Percentiles rank a stretch among this genome's conserved stretches.
Conservation (phyloP, 2,329 filamentous ascomycete genomes). For the Diaporthe caulivora region DNA sequence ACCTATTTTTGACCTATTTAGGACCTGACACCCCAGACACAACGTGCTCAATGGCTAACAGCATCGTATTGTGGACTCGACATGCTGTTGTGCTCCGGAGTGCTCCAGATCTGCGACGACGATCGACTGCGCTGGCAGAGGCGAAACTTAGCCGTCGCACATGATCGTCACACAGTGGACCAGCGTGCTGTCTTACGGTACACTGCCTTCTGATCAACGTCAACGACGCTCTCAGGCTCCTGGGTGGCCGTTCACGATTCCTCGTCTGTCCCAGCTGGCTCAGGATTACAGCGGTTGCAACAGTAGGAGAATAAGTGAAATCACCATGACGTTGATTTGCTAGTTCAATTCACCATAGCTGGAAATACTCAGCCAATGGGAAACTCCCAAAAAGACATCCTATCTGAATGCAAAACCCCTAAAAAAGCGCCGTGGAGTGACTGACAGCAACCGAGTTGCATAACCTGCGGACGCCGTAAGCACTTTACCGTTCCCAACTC, state of each 20-base stretch:
- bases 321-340: not conserved
- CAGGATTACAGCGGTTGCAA: not conserved
- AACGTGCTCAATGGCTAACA: not conserved
- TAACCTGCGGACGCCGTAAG: slow-evolving; percentile 18
- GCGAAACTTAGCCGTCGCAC: not conserved
- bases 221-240: not conserved
- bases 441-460: slow-evolving; percentile 4
- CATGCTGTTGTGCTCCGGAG: not conserved
- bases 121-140: not conserved
- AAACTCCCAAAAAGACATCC: not conserved
- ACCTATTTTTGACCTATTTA: not conserved
- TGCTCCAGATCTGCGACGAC: not conserved
- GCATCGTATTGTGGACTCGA: not conserved
- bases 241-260: not conserved
- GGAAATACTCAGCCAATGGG: not conserved
- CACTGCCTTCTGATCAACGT: not conserved
- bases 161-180: not conserved
- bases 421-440: slow-evolving; percentile 4
- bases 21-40: not conserved
- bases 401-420: not conserved
- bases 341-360: not conserved
- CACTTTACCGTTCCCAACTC: slow-evolving; percentile 30
- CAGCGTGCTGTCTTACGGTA: not conserved
- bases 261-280: not conserved
- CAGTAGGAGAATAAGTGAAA: not conserved